These are phyloP conservation scores for Cladophialophora chaetospira DNA, from an alignment of 2,329 filamentous ascomycete genomes.

Conservation along the genomic window DNA sequence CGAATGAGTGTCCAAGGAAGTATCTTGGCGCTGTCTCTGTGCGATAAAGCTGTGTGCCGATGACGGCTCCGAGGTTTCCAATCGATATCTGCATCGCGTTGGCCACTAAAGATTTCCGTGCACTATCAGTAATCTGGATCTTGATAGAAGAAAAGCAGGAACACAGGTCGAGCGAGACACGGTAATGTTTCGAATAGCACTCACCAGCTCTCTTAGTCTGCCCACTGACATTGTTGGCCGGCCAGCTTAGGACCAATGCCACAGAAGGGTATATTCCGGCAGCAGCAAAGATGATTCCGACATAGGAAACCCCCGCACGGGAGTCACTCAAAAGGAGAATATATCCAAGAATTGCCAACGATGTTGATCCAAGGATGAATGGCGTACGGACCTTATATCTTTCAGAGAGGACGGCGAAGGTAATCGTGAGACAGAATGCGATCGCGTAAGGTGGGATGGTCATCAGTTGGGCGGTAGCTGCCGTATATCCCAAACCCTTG, in stretches of 20 bases:
- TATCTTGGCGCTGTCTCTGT: slow-evolving; percentile 62
- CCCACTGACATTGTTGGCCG: slow-evolving; percentile 70
- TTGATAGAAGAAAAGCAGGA: too few relatives aligned
- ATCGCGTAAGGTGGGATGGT: slow-evolving; percentile 67
- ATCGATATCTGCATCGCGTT: slow-evolving; percentile 73
- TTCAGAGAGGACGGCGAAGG: slow-evolving; percentile 63
- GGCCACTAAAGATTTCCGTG: too few relatives aligned
- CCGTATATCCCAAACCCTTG: slow-evolving; percentile 45
- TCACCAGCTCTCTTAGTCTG: slow-evolving; percentile 70
- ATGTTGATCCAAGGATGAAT: slow-evolving; percentile 63
- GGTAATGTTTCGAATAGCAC: too few relatives aligned
- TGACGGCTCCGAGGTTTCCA: slow-evolving; percentile 60
- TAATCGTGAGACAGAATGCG: slow-evolving; percentile 61
- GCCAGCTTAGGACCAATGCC: slow-evolving; percentile 64
- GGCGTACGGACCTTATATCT: slow-evolving; percentile 58
- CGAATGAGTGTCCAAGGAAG: slow-evolving; percentile 67
- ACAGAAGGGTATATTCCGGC: slow-evolving; percentile 67
- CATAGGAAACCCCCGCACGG: slow-evolving; percentile 60
- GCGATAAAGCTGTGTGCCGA: slow-evolving; percentile 71
- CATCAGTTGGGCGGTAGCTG: slow-evolving; percentile 53
- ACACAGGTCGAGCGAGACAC: too few relatives aligned
- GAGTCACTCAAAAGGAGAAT: slow-evolving; percentile 59
- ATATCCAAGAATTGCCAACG: slow-evolving; percentile 64
- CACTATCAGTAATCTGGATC: too few relatives aligned
- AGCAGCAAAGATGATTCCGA: slow-evolving; percentile 64